Base-by-base conservation (phyloP, 2,329 filamentous ascomycete genomes). In the Whalleya microplaca region DNA sequence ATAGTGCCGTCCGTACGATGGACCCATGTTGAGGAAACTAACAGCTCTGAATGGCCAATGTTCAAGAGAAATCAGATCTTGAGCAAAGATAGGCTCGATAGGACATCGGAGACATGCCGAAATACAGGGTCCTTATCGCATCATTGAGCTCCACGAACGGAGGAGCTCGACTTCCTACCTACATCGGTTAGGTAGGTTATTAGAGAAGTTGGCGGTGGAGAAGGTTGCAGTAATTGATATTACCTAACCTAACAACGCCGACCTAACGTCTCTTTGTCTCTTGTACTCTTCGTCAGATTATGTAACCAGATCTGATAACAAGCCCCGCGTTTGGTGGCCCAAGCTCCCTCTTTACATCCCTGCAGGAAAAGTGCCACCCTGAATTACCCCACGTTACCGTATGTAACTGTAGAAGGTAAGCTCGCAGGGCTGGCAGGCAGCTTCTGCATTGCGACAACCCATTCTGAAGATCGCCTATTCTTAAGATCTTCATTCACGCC, bases 41-140 rank as follows among this genome's bases (percentile, higher is more conserved):
- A 14, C 14, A 4, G n/a, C n/a, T n/a, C n/a, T n/a, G n/a, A n/a
- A n/a, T n/a, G n/a, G 23, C 9, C 23, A 27, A 9, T 23, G 18
- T 48, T 55, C n/a, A 10, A 45, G 19, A 48, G 37, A 59, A 54
- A 63, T 60, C 57, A 60, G 45, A n/a, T n/a, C n/a, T n/a, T n/a
- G n/a, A n/a, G n/a, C n/a, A 40, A 44, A 45, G 18, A 27, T 32
- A 45, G 41, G 58, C 37, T 53, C 61, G 62, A 61, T 57, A 27
- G 45, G 23, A 50, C 41, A 50, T 40, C 41, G 45, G 51, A 47
- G 21, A 44, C 21, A 56, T 59, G 41, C 59, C 61, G 59, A 58
- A 37, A 61, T 60, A 48, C 64, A 64, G 55, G 65, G 61, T 53
- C 52, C 55, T 60, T 59, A 66, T 67, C 59, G 45, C 65, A 62